Evolutionary conservation across 2,329 filamentous ascomycete genomes (phyloP), one percentile per base, ranked within the genome.

Genomic region (Trematosphaeria pertusa): DNA sequence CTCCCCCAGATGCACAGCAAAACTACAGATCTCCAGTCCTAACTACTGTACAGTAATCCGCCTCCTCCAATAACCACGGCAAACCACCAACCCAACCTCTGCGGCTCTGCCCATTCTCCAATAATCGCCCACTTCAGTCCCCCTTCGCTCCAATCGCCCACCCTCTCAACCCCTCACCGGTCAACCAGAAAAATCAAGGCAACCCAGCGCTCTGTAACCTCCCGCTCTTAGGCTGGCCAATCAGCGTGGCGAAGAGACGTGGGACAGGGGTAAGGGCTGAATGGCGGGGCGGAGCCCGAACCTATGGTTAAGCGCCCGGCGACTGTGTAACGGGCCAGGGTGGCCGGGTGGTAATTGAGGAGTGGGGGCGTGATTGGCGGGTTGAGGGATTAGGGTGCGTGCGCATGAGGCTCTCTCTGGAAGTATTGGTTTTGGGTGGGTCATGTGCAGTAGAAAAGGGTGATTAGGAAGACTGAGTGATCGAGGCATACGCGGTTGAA

Each of bases 171-270:
- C 17, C 11, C 38, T 18, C 4, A 33, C n/a, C 9, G 17, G 21
- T 17, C 24, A 31, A 12, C 26, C 18, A 12, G 9, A 17, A 9
- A 15, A 11, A 2, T 32, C 26, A 31, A 34, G 15, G 31, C 31
- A 34, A 17, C 52, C 54, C 57, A 58, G 58, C 46, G 42, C 41
- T 53, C 46, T 44, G 58, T 59, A 58, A 57, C 56, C 59, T 58
- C 59, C 62, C 62, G 56, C 55, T 41, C 22, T 37, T 36, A 26
- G 37, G 22, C 5, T 33, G 44, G 37, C 63, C 51, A 64, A 64
- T 65, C 44, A 61, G n/a, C 24, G 4, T 15, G 9, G 30, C 4
- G 33, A 42, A 35, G 17, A 18, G 34, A 40, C 38, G 45, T 24
- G 28, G 22, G 46, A 48, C 39, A 47, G 46, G 37, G 38, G 37